A percentile compares a stretch with the other conserved stretches of the same genome.
phyloP scores from a whole-genome alignment of 2,329 filamentous ascomycete species.

The Dothistroma pini region DNA sequence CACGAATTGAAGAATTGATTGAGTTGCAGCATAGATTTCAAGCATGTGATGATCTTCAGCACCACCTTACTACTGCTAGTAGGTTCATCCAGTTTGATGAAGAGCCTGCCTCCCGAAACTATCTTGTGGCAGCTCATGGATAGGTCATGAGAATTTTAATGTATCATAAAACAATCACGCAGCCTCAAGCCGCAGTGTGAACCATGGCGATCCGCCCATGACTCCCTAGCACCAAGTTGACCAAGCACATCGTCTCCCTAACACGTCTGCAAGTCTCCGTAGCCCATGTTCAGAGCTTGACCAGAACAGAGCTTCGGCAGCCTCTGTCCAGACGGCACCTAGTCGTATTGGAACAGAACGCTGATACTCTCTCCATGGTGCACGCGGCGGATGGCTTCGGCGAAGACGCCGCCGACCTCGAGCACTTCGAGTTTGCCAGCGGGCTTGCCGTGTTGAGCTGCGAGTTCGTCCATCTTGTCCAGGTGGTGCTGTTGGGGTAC shows the following conservation, averaged over 20 bases:
- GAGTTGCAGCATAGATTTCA: not conserved
- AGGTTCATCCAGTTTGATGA: not conserved
- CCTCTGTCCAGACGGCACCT: conserved; percentile 18
- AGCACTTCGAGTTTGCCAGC: conserved; percentile 81
- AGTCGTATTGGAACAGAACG: conserved; percentile 85
- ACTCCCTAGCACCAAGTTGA: not conserved
- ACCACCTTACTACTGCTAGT: not conserved
- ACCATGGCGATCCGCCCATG: not conserved
- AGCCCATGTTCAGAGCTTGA: not conserved
- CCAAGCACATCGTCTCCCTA: not conserved
- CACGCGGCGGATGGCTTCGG: conserved; percentile 89
- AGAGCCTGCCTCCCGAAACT: not conserved
- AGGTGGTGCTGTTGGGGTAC: conserved; percentile 84
- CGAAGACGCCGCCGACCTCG: conserved; percentile 84
- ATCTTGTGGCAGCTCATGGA: not conserved
- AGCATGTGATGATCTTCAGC: not conserved
- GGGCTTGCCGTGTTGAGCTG: conserved; percentile 49
- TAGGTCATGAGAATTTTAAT: not conserved
- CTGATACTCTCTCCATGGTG: conserved; percentile 98
- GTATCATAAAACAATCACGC: not conserved
- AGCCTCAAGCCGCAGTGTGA: not conserved
- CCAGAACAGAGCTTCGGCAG: not conserved
- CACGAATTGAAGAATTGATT: not conserved
- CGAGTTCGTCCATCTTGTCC: conserved; percentile 34
- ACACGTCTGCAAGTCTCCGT: not conserved